phyloP scores from a whole-genome alignment of 352 stramenopile species.

The Globisporangium cederbergense region DNA sequence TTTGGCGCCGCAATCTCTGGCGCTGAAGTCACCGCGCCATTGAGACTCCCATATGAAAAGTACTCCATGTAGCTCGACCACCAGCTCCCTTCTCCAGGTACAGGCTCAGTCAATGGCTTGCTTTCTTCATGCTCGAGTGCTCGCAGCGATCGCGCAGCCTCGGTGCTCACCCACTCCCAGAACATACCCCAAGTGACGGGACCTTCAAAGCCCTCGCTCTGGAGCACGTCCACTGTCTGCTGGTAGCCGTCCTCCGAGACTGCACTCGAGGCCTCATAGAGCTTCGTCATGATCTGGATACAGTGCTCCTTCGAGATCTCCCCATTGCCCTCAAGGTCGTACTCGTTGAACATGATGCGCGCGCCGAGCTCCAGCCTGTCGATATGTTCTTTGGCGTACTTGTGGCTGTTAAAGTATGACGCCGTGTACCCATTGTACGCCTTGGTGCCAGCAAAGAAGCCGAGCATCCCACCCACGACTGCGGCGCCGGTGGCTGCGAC shows the following conservation, averaged over 20 bases:
- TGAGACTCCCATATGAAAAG: slow-evolving; percentile 25
- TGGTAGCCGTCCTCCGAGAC: slow-evolving; percentile 68
- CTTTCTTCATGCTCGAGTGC: slow-evolving; percentile 61
- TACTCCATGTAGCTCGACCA: slow-evolving; percentile 62
- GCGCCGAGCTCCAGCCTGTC: slow-evolving; percentile 79
- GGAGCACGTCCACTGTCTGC: slow-evolving; percentile 47
- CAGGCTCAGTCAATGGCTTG: slow-evolving; percentile 35
- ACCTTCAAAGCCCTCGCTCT: slow-evolving; percentile 57
- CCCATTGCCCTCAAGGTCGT: slow-evolving; percentile 54
- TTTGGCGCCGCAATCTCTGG: slow-evolving; percentile 10
- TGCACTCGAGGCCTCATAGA: slow-evolving; percentile 68
- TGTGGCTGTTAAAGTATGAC: slow-evolving; percentile 72
- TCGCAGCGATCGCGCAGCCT: slow-evolving; percentile 63
- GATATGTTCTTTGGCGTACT: slow-evolving; percentile 81
- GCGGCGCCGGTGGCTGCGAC: slow-evolving; percentile 75
- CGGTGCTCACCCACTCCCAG: slow-evolving; percentile 84
- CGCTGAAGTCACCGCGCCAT: slow-evolving; percentile 14
- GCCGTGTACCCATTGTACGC: slow-evolving; percentile 70
- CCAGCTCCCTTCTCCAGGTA: slow-evolving; percentile 45
- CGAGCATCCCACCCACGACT: slow-evolving; percentile 76
- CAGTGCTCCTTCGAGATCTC: slow-evolving; percentile 72
- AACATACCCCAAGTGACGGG: slow-evolving; percentile 83
- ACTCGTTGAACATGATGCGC: slow-evolving; percentile 82
- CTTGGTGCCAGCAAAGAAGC: slow-evolving; percentile 80
- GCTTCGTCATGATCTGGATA: slow-evolving; percentile 68